Evolutionary conservation across 306 rosid genomes (phyloP).

Genomic region (Cercis canadensis): DNA sequence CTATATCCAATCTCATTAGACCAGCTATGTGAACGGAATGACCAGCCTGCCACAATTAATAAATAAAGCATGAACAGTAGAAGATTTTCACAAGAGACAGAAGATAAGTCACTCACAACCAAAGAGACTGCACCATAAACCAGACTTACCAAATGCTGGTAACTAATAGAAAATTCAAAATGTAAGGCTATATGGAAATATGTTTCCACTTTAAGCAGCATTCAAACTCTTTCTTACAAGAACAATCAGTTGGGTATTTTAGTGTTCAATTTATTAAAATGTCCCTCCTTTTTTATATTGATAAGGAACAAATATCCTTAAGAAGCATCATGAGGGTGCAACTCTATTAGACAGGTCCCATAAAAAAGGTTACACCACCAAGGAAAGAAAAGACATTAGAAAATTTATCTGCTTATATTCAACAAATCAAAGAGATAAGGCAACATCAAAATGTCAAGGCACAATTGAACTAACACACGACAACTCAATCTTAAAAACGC

Average conservation of each 20-base stretch:
- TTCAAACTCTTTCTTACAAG: too few relatives aligned
- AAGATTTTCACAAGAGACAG: slow-evolving; percentile 5
- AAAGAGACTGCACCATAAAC: slow-evolving; percentile 2
- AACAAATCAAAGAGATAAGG: too few relatives aligned
- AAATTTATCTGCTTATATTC: too few relatives aligned
- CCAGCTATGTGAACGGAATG: slow-evolving; percentile 90
- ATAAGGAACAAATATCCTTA: not conserved
- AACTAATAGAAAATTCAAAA: not conserved
- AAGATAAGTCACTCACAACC: not conserved
- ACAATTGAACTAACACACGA: not conserved
- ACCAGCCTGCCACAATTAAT: slow-evolving; percentile 66
- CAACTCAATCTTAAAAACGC: not conserved
- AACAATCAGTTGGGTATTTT: not conserved
- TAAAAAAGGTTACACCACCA: not conserved
- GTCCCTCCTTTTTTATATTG: not conserved
- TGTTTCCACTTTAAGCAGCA: not conserved
- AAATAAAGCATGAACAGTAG: slow-evolving; percentile 29
- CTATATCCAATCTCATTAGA: slow-evolving; percentile 87
- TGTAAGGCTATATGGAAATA: not conserved
- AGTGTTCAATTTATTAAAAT: not conserved
- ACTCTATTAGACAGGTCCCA: not conserved
- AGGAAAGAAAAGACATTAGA: too few relatives aligned
- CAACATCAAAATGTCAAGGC: not conserved
- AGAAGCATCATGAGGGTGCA: not conserved
- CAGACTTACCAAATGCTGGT: not conserved